Conservation (phyloP, 1,284 basidiomycete genomes). For the Ganoderma boninense region DNA sequence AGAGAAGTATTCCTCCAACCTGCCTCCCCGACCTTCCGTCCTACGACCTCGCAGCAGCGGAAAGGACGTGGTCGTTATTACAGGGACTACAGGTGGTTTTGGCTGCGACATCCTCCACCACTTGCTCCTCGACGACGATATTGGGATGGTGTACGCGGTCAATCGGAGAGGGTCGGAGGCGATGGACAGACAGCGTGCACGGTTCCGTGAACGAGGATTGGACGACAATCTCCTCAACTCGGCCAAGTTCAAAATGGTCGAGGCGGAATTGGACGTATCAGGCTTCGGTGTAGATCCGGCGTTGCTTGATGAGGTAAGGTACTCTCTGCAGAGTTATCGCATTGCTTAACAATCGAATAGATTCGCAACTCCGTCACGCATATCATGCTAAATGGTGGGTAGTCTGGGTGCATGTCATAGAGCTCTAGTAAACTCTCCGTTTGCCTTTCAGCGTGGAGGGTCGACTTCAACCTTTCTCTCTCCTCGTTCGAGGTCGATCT, state of each 20-base stretch:
- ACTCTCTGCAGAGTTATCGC: too few species aligned
- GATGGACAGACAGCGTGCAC: constrained; percentile 38
- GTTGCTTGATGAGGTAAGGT: constrained; percentile 39
- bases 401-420: constrained; percentile 9
- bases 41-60: background rate
- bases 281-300: constrained; percentile 39
- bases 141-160: constrained; percentile 31
- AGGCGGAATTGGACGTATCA: constrained; percentile 40
- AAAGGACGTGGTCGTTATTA: constrained; percentile 34
- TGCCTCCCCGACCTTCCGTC: constrained; percentile 18
- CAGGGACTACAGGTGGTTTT: constrained; percentile 35
- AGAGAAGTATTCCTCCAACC: constrained; percentile 24
- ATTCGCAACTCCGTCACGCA: constrained; percentile 34
- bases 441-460: constrained; percentile 41
- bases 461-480: constrained; percentile 45
- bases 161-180: constrained; percentile 22
- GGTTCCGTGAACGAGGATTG: constrained; percentile 41
- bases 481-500: constrained; percentile 35
- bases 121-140: constrained; percentile 16
- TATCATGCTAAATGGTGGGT: constrained; percentile 46
- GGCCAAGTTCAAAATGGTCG: constrained; percentile 43
- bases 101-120: constrained; percentile 31
- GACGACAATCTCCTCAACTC: constrained; percentile 37
- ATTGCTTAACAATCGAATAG: constrained; percentile 5
- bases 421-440: background rate